Percentiles rank a stretch among this genome's conserved stretches.
phyloP scores from a whole-genome alignment of 768 basidiomycete genomes.

The Kwoniella botswanensis region DNA sequence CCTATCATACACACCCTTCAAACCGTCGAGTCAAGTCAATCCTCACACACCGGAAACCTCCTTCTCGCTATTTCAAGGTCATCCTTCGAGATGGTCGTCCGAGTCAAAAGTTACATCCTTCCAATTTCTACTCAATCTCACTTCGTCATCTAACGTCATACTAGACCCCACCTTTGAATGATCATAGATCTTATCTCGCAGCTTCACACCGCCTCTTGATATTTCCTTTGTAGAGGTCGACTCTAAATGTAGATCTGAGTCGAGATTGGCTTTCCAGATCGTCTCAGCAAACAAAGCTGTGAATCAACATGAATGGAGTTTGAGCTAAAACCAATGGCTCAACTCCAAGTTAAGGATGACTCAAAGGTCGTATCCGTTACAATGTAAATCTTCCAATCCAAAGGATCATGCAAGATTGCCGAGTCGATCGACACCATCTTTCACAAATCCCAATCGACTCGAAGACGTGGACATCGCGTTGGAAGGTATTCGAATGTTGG shows the following conservation, averaged over 20 bases:
- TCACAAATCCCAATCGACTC: no score
- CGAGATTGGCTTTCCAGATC: not conserved
- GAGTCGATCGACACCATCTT: not conserved
- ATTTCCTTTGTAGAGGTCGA: not conserved
- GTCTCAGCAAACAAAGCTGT: not conserved
- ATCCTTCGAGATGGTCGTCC: not conserved
- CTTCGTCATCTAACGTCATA: not conserved
- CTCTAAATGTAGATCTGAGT: not conserved
- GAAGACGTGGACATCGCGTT: not conserved
- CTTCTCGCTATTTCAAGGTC: not conserved
- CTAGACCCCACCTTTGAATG: not conserved
- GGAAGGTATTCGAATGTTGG: not conserved
- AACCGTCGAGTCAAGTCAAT: no score
- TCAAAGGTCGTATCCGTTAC: not conserved
- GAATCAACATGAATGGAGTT: not conserved
- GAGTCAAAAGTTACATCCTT: not conserved
- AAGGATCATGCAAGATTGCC: not conserved
- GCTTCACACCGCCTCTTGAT: not conserved
- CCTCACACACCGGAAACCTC: no score
- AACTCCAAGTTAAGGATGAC: not conserved
- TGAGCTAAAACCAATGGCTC: no score
- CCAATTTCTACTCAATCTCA: not conserved
- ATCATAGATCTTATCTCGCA: not conserved
- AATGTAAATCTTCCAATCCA: not conserved
- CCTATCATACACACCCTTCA: not conserved